A percentile compares a stretch with the other conserved stretches of the same genome.
Conservation (phyloP, 495 filamentous ascomycete genomes). For the Podospora pseudoanserina region DNA sequence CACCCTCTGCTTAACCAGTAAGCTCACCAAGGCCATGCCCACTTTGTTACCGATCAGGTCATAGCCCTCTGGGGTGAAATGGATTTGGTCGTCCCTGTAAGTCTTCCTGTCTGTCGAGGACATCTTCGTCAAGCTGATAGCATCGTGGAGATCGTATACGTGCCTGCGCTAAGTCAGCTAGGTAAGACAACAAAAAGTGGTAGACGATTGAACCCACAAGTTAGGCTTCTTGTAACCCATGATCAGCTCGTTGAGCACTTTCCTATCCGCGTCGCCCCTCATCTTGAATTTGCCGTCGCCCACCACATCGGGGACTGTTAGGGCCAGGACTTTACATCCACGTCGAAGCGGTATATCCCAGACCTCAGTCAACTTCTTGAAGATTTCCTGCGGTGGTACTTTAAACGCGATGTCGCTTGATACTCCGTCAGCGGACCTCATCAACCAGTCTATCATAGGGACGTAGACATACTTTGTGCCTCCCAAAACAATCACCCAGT, state of each 20-base stretch:
- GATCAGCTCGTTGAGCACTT: slow-evolving; percentile 52
- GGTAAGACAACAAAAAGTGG: background rate
- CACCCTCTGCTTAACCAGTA: slow-evolving; percentile 39
- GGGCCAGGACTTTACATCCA: slow-evolving; percentile 52
- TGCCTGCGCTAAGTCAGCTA: slow-evolving; percentile 31
- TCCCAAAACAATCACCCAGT: slow-evolving; percentile 52
- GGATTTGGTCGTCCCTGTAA: slow-evolving; percentile 61
- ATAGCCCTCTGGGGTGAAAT: slow-evolving; percentile 58
- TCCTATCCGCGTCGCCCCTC: slow-evolving; percentile 37
- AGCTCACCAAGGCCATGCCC: slow-evolving; percentile 42
- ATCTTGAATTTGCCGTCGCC: slow-evolving; percentile 16
- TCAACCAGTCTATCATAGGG: background rate
- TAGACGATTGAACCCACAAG: slow-evolving; percentile 40
- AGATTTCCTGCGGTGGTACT: slow-evolving; percentile 34
- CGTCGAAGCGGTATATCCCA: slow-evolving; percentile 47
- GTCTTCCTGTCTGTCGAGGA: slow-evolving; percentile 36
- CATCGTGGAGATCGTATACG: slow-evolving; percentile 50
- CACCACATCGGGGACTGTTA: slow-evolving; percentile 57
- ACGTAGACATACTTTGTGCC: slow-evolving; percentile 52
- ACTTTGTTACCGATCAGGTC: slow-evolving; percentile 54
- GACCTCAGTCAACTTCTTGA: slow-evolving; percentile 37
- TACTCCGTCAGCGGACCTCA: background rate
- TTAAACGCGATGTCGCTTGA: slow-evolving; percentile 45
- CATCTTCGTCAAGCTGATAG: slow-evolving; percentile 53
- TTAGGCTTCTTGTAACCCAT: slow-evolving; percentile 40